phyloP scores from a whole-genome alignment of 73 alveolate genomes.

The Blepharisma stoltei region DNA sequence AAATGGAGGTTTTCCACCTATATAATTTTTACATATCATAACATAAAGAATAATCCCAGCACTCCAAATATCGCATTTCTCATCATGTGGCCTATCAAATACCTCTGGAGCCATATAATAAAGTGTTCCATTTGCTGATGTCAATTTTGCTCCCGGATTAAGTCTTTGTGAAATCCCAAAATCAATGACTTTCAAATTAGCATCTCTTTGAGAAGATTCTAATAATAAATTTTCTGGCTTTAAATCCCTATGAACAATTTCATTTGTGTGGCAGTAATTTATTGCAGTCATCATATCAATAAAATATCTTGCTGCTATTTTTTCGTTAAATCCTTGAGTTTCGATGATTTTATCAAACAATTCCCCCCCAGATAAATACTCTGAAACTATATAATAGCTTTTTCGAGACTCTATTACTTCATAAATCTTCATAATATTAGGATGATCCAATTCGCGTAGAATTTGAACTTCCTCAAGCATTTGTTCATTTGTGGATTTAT shows the following conservation, averaged over 20 bases:
- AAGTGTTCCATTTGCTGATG: background rate
- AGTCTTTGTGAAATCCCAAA: constrained; percentile 18
- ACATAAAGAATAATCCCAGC: constrained; percentile 9
- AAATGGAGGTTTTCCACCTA: constrained; percentile 20
- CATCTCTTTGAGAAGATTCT: background rate
- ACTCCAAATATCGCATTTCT: constrained; percentile 30
- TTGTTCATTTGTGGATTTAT: background rate
- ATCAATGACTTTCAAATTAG: constrained; percentile 17
- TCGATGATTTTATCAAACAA: background rate
- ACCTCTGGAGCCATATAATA: constrained; percentile 34
- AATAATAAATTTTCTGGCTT: constrained; percentile 19
- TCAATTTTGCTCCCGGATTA: background rate
- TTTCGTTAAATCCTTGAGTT: background rate
- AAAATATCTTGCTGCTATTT: background rate
- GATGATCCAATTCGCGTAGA: constrained; percentile 5
- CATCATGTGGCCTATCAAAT: background rate
- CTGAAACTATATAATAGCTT: constrained; percentile 8
- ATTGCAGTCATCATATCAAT: background rate
- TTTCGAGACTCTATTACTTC: constrained; percentile 20
- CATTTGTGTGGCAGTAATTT: background rate
- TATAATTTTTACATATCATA: background rate
- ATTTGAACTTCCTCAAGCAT: constrained; percentile 14
- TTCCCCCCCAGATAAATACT: constrained; percentile 25
- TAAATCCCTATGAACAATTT: constrained; percentile 6
- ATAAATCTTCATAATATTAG: constrained; percentile 5